Evolutionary conservation across 2,329 filamentous ascomycete species (phyloP), one percentile per base, ranked within the genome.

Genomic region (Westerdykella aurantiaca): DNA sequence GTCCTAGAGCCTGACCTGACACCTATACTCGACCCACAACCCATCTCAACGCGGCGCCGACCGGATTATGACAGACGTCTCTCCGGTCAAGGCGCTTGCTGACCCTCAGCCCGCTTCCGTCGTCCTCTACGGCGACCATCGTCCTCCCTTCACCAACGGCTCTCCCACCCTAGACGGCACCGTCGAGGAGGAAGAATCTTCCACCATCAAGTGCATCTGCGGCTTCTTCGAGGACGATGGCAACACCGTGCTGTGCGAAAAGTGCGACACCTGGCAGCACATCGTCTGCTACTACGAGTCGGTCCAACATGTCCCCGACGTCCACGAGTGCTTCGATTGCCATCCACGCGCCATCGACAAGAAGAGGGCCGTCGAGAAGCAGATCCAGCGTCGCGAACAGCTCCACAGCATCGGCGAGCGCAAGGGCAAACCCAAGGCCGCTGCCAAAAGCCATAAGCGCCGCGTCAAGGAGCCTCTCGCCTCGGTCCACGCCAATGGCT

Each of bases 151-250:
- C 49, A 49, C 62, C 40, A 66, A 65, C 53, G 62, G 60, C 60
- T 63, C 60, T 29, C 61, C 62, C 48, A 51, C 47, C 31, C 49
- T 63, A n/a, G 63, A 68, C 46, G 57, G 58, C 31, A 47, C 60
- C 55, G 77, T 83, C 46, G 65, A 68, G 60, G 81, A 83, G 51
- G 86, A 90, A 70, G 86, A 91, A 69, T 85, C 85, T 14, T 95
- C 94, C 69, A 94, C 88, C 47, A 96, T 97, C 74, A 95, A 94
- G 76, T 98, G 93, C 79, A 95, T 97, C 58, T 98, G 93, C 72
- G 83, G 83, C 67, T 96, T 86, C 69, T 75, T 82, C 67, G 89
- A 95, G 73, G 93, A 98, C 76, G 93, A 98, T 75, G 93, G 93
- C 70, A 91, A 88, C 69, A 98, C 93, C 47, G 94, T 98, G 50